Base-by-base conservation (phyloP, 768 basidiomycete genomes). In the Dacryopinax primogenitus region DNA sequence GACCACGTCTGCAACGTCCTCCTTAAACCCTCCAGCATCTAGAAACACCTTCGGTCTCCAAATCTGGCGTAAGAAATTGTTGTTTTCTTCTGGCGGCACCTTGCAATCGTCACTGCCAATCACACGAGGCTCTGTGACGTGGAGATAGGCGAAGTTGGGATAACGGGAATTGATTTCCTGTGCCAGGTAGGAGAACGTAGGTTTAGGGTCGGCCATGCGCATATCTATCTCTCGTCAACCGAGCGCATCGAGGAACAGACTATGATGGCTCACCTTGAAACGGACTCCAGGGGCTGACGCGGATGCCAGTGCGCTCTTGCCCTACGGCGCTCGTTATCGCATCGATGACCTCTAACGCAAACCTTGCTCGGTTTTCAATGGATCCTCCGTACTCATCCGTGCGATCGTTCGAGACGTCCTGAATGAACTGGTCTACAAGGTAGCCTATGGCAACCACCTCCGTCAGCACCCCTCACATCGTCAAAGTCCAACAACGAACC, bases 321-420 rank as follows among this genome's bases (percentile, higher is more conserved):
- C 87, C 87, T 35, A 88, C 73, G 0, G 80, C 80, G 0, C 77
- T 71, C 1, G 74, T 75, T 0, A 87, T 74, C 1, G 82, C 83
- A 35, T 81, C 77, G 6, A 83, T 71, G 39, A 86, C 75, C 66
- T 85, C 83, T 4, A 85, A 73, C 0, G 73, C 70, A 71, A 90
- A 88, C 30, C 82, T 77, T 0, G 78, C 75, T 3, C 88, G 77
- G 65, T 81, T 82, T 71, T 85, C 82, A 32, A 87, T 74, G 45
- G 79, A 80, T 1, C 88, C 88, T 0, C 88, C 88, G 72, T 86
- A 90, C 47, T 79, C 74, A 71, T 88, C 86, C 6, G 79, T 82
- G 18, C 86, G 78, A 3, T 78, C 69, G 72, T 88, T 87, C 35
- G 76, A 76, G 21, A 76, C 70, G 32, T 80, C 76, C 69, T 86